Conservation (phyloP, 2,329 filamentous ascomycete genomes). For the Venturia aucupariae region DNA sequence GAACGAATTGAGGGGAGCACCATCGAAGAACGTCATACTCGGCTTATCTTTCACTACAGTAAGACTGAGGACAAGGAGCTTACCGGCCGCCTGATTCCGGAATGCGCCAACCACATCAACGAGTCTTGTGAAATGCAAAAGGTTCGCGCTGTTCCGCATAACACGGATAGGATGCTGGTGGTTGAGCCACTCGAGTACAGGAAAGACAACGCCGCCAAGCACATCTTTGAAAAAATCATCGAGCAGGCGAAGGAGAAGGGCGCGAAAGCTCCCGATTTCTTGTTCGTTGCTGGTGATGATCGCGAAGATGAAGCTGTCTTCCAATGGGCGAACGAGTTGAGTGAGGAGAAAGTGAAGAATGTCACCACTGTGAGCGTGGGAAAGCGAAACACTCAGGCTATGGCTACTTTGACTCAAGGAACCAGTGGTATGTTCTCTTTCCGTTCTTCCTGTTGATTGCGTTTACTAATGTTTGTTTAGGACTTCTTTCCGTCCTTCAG, state of each 20-base stretch:
- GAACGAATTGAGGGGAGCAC: constrained; percentile 82
- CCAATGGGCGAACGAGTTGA: constrained; percentile 78
- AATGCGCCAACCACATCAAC: constrained; percentile 92
- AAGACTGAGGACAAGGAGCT: constrained; percentile 67
- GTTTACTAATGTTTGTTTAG: constrained; percentile 22
- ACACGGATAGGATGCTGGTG: constrained; percentile 60
- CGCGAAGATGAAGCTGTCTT: constrained; percentile 92
- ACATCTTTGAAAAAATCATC: constrained; percentile 45
- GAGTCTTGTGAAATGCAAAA: constrained; percentile 77
- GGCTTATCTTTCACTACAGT: constrained; percentile 75
- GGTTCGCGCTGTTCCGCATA: constrained; percentile 69
- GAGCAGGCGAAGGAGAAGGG: background rate
- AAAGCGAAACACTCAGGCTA: constrained; percentile 78
- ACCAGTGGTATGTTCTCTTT: constrained; percentile 62
- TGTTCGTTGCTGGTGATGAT: constrained; percentile 83
- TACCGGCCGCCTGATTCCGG: constrained; percentile 70
- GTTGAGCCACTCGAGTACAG: constrained; percentile 82
- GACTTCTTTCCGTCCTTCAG: constrained; percentile 45
- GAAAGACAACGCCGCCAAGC: constrained; percentile 72
- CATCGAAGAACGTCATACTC: constrained; percentile 87
- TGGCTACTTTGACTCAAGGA: constrained; percentile 77
- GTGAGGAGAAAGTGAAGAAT: constrained; percentile 42
- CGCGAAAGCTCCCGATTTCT: constrained; percentile 58
- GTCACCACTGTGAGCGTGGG: constrained; percentile 83
- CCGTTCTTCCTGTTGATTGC: background rate